Evolutionary conservation across 129 eudicot species (phyloP).

Genomic region (Glebionis coronaria): DNA sequence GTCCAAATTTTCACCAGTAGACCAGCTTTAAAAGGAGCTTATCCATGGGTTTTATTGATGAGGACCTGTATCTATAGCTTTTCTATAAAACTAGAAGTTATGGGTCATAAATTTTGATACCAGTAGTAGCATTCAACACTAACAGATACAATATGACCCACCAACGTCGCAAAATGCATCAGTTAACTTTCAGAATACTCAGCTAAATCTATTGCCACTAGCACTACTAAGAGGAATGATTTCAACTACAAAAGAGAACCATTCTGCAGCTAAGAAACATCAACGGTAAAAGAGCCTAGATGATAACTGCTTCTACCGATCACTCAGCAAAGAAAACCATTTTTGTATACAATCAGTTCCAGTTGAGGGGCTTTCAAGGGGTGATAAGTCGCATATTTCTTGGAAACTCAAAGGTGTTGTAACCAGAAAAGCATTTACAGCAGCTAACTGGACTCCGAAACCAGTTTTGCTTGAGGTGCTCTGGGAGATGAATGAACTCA

Average conservation of each 20-base stretch:
- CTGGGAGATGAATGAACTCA: constrained; percentile 40
- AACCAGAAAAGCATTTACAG: constrained; percentile 53
- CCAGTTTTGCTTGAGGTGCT: constrained; percentile 22
- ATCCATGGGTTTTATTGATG: too few relatives aligned
- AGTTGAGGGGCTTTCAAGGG: constrained; percentile 18
- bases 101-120: too few relatives aligned
- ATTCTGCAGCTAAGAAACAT: too few relatives aligned
- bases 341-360: constrained; percentile 42
- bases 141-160: not conserved
- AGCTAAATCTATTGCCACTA: constrained; percentile 20
- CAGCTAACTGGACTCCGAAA: constrained; percentile 43
- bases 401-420: constrained; percentile 43
- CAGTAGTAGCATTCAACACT: too few relatives aligned
- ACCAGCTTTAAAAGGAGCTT: too few relatives aligned
- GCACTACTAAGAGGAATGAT: constrained; percentile 27
- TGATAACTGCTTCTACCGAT: constrained; percentile 44
- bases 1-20: too few relatives aligned
- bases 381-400: constrained; percentile 38
- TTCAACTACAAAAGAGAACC: constrained; percentile 10
- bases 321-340: too few relatives aligned
- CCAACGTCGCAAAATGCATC: constrained; percentile 6
- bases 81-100: too few relatives aligned
- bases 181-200: constrained; percentile 15
- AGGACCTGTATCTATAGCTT: too few relatives aligned
- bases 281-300: constrained; percentile 29